Base-by-base conservation (phyloP, 1,284 basidiomycete genomes). In the Tilletia setariae region DNA sequence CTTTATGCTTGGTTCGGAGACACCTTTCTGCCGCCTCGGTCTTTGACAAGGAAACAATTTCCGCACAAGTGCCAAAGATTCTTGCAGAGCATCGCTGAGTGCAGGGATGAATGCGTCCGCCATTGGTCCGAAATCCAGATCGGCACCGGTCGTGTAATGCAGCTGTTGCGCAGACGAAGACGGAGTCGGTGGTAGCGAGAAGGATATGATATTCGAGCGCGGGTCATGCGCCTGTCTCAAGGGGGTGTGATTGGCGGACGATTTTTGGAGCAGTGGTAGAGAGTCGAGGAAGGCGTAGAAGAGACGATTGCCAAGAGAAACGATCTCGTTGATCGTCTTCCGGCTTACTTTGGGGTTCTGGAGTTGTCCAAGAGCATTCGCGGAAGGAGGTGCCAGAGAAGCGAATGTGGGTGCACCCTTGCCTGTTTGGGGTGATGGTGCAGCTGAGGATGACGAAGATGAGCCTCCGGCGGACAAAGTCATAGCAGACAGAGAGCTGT, bases 61-160 rank as follows among this genome's bases (percentile, higher is more conserved):
- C 2, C 90, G 88, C 1, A 94, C 92, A 30, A 90, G 85, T 2
- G 89, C 85, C 0, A 93, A 93, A 73, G 97, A 90, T 49, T 89
- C 87, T 2, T 85, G 81, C 13, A 98, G 85, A 3, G 89, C 86
- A 15, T 84, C 83, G 1, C 92, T 80, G 2, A 94, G 85, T 64
- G 86, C 86, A 0, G 84, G 84, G 84, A 97, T 92, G 83, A 93
- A 96, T 3, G 40, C 21, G 28, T 65, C 64, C 16, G 42, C 49
- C 21, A 67, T 64, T n/a, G 47, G 46, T 9, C 40, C 30, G 51
- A 69, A 63, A 8, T 53, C 35, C 7, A 69, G 53, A 25, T 49
- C 47, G 30, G 65, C 62, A n/a, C 63, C 56, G 1, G 68, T 64
- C n/a, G 65, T 70, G 65, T 66, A 59, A 15, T 59, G 62, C 11